These are phyloP conservation scores for Pestalotiopsis sp. DNA, from an alignment of 2,329 filamentous ascomycete genomes.

Conservation along the genomic window DNA sequence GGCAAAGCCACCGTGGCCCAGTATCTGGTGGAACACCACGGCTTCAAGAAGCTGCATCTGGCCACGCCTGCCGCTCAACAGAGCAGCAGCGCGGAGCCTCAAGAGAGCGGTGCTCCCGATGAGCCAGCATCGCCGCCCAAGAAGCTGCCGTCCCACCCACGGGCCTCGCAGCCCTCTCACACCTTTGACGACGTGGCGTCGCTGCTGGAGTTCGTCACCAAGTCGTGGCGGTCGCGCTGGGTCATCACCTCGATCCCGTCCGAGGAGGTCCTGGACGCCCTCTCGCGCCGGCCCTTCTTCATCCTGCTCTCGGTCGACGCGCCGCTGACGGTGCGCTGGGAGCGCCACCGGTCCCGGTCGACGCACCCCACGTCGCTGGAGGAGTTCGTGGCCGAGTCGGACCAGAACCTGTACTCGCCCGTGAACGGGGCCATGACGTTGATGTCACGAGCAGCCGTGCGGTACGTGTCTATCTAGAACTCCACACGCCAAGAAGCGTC, in stretches of 20 bases:
- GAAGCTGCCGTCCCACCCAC: constrained; percentile 1
- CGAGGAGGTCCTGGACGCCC: constrained; percentile 71
- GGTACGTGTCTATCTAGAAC: constrained; percentile 31
- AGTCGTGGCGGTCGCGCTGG: constrained; percentile 80
- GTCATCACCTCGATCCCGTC: constrained; percentile 84
- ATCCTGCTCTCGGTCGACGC: constrained; percentile 90
- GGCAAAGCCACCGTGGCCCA: constrained; percentile 89
- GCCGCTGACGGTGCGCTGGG: constrained; percentile 82
- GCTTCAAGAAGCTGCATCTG: constrained; percentile 75
- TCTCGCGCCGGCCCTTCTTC: constrained; percentile 86
- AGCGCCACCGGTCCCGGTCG: constrained; percentile 64
- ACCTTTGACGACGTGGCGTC: constrained; percentile 65
- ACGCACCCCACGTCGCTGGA: constrained; percentile 45
- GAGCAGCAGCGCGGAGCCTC: neutral
- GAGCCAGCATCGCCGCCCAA: neutral
- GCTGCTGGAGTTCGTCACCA: constrained; percentile 84
- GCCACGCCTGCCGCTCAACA: constrained; percentile 16
- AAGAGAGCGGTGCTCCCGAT: neutral
- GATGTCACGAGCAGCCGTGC: constrained; percentile 79
- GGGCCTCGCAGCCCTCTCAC: constrained; percentile 24
- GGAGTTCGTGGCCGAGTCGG: constrained; percentile 61
- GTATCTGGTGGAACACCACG: constrained; percentile 83
- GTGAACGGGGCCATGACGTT: constrained; percentile 70
- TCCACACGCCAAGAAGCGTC: neutral
- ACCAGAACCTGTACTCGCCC: constrained; percentile 75